Base-by-base conservation (phyloP, 805 yeast species). In the Metschnikowia picachoensis region DNA sequence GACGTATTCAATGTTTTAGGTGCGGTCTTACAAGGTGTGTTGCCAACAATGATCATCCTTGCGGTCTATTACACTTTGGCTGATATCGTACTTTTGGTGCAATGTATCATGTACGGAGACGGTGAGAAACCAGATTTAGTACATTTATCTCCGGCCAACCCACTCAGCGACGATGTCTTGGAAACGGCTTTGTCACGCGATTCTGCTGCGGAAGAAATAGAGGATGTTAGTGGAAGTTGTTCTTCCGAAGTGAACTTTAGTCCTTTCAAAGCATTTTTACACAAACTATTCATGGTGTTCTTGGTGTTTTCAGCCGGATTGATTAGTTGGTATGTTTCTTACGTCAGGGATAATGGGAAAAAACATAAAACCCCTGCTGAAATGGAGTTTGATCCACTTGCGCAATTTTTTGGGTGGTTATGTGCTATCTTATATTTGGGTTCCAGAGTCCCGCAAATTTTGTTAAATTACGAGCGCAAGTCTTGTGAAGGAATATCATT, bases 401-500 rank as follows among this genome's bases (percentile, higher is more conserved):
- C 97, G 1, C 99, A 92, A 66, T 63, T 80, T 35, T 89, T 90
- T 64, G 99, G 99, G 32, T 80, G 84, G 85, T 61, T 79, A 34
- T 84, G 91, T 69, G 94, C 95, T 8, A 61, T 71, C 1, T 70
- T 87, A 35, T 87, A 87, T 59, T 67, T 92, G 49, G 96, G 96
- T 2, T 91, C 98, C 14, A 75, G 99, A 57, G 67, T 94, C 28
- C 99, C 99, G 1, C 99, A 94, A 68, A 88, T 94, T 44, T 64
- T 88, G 48, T 74, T 92, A 50, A 94, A 94, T 67, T 88, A 76
- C 60, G 75, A 83, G 62, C 78, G 97, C 60, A 91, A 90, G 67
- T 85, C 95, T 2, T 90, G 97, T 62, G 98, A 94, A 51, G 98
- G 98, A 20, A 87, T 92, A 40, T 88, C 96, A 10, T 88, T 94